phyloP scores from a whole-genome alignment of 257 asterid species.

The Lycium barbarum region DNA sequence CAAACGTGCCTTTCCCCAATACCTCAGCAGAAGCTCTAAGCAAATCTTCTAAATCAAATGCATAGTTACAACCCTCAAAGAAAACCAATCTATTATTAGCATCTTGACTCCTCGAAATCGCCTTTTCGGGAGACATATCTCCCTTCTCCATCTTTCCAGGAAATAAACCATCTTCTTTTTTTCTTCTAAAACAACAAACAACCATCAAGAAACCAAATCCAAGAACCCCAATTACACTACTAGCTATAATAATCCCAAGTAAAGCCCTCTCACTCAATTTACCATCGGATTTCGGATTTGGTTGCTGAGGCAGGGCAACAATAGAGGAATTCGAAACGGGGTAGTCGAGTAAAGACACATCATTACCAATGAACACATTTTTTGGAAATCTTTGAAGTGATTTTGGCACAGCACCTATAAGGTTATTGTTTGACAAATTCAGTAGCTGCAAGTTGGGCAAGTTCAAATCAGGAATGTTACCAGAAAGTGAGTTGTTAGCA shows the following conservation, averaged over 20 bases:
- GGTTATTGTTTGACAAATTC: slow-evolving; percentile 73
- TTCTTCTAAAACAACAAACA: slow-evolving; percentile 60
- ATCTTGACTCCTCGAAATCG: slow-evolving; percentile 68
- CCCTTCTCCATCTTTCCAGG: slow-evolving; percentile 76
- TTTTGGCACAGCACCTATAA: slow-evolving; percentile 78
- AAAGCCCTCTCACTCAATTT: slow-evolving; percentile 73
- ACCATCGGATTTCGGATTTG: slow-evolving; percentile 42
- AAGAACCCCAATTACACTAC: slow-evolving; percentile 67
- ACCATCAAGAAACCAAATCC: slow-evolving; percentile 71
- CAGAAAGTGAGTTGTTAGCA: slow-evolving; percentile 71
- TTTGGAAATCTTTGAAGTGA: slow-evolving; percentile 84
- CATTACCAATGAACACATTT: slow-evolving; percentile 67
- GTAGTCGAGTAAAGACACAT: slow-evolving; percentile 52
- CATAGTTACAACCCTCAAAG: slow-evolving; percentile 88
- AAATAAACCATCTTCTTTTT: slow-evolving; percentile 56
- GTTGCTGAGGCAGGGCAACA: slow-evolving; percentile 56
- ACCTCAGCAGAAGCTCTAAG: slow-evolving; percentile 98
- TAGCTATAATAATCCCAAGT: slow-evolving; percentile 73
- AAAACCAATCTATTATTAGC: slow-evolving; percentile 75
- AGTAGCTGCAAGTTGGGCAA: slow-evolving; percentile 65
- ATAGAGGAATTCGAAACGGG: slow-evolving; percentile 49
- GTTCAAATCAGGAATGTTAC: slow-evolving; percentile 66
- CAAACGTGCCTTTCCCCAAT: slow-evolving; percentile 87
- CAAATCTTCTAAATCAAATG: slow-evolving; percentile 91
- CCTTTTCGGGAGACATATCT: slow-evolving; percentile 78